These are phyloP conservation scores for Flaveria trinervia DNA, from an alignment of 129 eudicot genomes.

Conservation along the genomic window DNA sequence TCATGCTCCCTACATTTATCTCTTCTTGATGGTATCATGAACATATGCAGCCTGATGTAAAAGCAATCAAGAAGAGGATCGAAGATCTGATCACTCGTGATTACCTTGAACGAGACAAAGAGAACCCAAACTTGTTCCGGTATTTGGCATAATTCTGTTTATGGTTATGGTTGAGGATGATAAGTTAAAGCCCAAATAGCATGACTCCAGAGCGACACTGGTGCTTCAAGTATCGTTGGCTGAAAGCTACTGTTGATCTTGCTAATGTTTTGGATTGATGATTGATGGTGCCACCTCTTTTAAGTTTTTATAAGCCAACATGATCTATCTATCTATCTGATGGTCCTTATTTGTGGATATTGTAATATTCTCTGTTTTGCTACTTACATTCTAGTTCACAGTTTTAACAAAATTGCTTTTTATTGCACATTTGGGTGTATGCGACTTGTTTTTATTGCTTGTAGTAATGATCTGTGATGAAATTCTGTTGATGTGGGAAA, in stretches of 20 bases:
- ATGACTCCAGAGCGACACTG: constrained; percentile 22
- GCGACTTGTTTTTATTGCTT: constrained; percentile 10
- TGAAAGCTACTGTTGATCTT: constrained; percentile 35
- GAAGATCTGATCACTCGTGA: constrained; percentile 96
- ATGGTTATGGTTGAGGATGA: constrained; percentile 13
- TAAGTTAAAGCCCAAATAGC: constrained; percentile 22
- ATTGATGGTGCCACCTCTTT: constrained; percentile 10
- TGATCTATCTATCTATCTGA: constrained; percentile 1
- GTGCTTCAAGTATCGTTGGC: constrained; percentile 27
- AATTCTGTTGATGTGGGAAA: not conserved
- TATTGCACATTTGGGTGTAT: constrained; percentile 16
- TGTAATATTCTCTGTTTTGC: constrained; percentile 35
- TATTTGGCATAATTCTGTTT: constrained; percentile 67
- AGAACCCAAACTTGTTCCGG: constrained; percentile 77
- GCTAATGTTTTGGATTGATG: constrained; percentile 36
- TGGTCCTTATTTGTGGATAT: constrained; percentile 31
- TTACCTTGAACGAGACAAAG: constrained; percentile 89
- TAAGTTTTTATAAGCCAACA: constrained; percentile 25
- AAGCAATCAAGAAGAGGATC: constrained; percentile 91
- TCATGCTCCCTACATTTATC: too few relatives aligned
- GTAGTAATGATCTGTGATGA: constrained; percentile 13
- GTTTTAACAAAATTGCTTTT: constrained; percentile 8
- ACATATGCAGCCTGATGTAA: constrained; percentile 76
- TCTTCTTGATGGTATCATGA: not conserved
- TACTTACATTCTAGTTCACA: constrained; percentile 24